Evolutionary conservation across 1,139 yeast genomes (phyloP).

Genomic region (Yamadazyma oceani): DNA sequence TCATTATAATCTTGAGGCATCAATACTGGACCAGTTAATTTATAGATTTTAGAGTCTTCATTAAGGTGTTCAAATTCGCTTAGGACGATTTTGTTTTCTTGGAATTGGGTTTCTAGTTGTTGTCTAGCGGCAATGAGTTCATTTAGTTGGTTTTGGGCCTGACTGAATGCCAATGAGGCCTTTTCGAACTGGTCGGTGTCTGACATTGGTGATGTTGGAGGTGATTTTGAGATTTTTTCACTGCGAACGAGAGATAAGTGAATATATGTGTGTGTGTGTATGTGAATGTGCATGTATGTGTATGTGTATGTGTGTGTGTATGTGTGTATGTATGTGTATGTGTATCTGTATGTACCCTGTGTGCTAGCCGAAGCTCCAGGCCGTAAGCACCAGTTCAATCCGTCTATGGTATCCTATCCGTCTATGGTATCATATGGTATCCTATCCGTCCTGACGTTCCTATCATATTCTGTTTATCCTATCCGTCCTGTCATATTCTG

Average conservation of each 20-base stretch:
- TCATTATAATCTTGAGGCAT: conserved; percentile 84
- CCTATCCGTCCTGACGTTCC: too few relatives aligned
- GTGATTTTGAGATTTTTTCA: background rate
- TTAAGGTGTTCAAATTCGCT: conserved; percentile 69
- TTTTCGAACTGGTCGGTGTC: conserved; percentile 36
- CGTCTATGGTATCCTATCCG: too few relatives aligned
- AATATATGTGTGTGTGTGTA: too few relatives aligned
- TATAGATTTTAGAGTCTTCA: conserved; percentile 70
- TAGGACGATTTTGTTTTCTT: conserved; percentile 90
- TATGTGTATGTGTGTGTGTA: too few relatives aligned
- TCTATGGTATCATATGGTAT: too few relatives aligned
- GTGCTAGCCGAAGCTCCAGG: too few relatives aligned
- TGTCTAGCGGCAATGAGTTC: conserved; percentile 64
- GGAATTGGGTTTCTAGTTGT: conserved; percentile 73
- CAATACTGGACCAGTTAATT: conserved; percentile 88
- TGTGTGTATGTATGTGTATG: too few relatives aligned
- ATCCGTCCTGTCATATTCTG: background rate
- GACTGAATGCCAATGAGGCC: conserved; percentile 39
- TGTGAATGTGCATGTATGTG: too few relatives aligned
- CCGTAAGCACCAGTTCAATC: too few relatives aligned
- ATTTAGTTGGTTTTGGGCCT: conserved; percentile 34
- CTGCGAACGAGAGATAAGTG: too few relatives aligned
- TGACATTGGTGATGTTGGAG: conserved; percentile 1
- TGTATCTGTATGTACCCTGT: too few relatives aligned
- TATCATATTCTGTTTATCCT: too few relatives aligned